Evolutionary conservation across 1,139 yeast species (phyloP).

Genomic region (Suhomyces terraborum): DNA sequence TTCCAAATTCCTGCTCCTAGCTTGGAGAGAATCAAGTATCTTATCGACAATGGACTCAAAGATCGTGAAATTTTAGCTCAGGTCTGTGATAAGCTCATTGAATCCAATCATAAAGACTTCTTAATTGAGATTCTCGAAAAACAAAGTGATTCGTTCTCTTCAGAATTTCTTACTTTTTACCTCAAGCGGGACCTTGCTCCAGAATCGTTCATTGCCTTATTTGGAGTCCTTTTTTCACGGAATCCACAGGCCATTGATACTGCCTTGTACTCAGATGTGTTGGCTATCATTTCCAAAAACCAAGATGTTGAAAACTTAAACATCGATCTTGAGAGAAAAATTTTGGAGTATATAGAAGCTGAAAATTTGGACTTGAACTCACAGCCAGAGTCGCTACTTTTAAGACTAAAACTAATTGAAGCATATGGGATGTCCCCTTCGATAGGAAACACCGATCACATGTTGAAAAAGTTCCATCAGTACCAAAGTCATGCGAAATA

Average conservation of each 20-base stretch:
- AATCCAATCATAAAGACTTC: constrained; percentile 8
- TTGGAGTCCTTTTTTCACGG: constrained; percentile 8
- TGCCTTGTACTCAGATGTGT: constrained; percentile 6
- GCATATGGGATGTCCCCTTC: constrained; percentile 40
- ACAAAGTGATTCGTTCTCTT: constrained; percentile 2
- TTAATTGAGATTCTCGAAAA: constrained; percentile 1
- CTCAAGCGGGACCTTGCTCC: constrained; percentile 3
- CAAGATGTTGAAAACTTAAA: background rate
- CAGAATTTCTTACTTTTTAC: constrained; percentile 5
- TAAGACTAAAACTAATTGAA: constrained; percentile 35
- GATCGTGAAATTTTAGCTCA: background rate
- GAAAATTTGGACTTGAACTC: constrained; percentile 29
- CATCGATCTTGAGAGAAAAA: background rate
- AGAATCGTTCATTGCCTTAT: constrained; percentile 12
- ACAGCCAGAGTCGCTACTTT: constrained; percentile 27
- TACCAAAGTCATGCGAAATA: constrained; percentile 40
- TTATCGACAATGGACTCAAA: constrained; percentile 5
- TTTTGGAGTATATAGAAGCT: constrained; percentile 24
- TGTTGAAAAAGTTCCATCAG: constrained; percentile 35
- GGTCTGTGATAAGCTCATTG: constrained; percentile 10
- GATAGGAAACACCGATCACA: constrained; percentile 29
- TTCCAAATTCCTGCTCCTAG: constrained; percentile 5
- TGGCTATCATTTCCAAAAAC: constrained; percentile 2
- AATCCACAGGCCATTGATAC: constrained; percentile 4
- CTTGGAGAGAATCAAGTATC: constrained; percentile 12